A percentile compares a stretch with the other conserved stretches of the same genome.
These are phyloP conservation scores for Candida sakaeoensis DNA, from an alignment of 805 yeast species.

Conservation along the genomic window DNA sequence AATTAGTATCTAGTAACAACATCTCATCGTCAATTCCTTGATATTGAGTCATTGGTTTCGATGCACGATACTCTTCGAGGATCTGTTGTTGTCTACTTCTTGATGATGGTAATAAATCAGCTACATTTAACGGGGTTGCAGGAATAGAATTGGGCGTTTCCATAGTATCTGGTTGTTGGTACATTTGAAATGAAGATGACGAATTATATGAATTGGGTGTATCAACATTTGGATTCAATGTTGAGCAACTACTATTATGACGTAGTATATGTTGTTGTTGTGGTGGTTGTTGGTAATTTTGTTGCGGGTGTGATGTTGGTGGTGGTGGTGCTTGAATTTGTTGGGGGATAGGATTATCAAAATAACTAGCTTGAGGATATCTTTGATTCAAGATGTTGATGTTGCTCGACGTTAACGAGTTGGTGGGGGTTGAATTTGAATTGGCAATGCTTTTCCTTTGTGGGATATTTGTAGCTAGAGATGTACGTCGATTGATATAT, in stretches of 20 bases:
- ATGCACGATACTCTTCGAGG: conserved; percentile 10
- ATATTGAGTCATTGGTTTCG: conserved; percentile 9
- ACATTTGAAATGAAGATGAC: conserved; percentile 6
- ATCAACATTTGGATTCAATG: conserved; percentile 5
- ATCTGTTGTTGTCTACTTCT: background rate
- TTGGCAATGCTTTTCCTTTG: conserved; percentile 5
- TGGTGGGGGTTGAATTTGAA: conserved; percentile 4
- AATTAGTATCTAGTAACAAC: conserved; percentile 7
- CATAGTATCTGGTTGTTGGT: conserved; percentile 5
- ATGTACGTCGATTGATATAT: conserved; percentile 11
- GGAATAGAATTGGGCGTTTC: conserved; percentile 10
- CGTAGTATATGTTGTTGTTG: conserved; percentile 9
- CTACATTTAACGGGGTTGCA: conserved; percentile 13
- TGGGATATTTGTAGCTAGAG: conserved; percentile 7
- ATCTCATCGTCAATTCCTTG: conserved; percentile 12
- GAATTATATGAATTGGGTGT: conserved; percentile 11
- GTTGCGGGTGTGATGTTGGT: conserved; percentile 10
- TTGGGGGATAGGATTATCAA: conserved; percentile 15
- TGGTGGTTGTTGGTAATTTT: too few species aligned
- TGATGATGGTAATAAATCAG: conserved; percentile 12
- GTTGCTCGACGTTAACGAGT: conserved; percentile 23
- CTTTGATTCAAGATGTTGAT: conserved; percentile 20
- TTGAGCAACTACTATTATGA: conserved; percentile 8
- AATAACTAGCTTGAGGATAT: conserved; percentile 15
- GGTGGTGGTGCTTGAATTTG: conserved; percentile 5